phyloP scores from a whole-genome alignment of 306 rosid species.

The Quercus ilex region DNA sequence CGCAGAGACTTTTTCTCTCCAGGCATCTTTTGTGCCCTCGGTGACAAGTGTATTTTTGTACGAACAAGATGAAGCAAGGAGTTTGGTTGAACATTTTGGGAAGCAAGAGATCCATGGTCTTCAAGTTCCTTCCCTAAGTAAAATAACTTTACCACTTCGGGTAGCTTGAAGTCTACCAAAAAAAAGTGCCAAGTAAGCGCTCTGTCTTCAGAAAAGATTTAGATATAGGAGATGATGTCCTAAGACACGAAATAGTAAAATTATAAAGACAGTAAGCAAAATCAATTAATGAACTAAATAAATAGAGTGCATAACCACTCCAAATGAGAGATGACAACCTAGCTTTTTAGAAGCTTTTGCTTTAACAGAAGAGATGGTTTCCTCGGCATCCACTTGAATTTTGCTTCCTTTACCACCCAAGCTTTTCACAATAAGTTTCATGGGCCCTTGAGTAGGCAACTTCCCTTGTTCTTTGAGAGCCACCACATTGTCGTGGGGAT shows the following conservation, averaged over 20 bases:
- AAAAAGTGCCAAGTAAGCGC: conserved; percentile 11
- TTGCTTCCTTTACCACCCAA: conserved; percentile 94
- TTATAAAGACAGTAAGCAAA: neutral
- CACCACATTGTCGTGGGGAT: conserved; percentile 85
- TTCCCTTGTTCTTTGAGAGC: conserved; percentile 80
- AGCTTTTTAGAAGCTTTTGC: conserved; percentile 91
- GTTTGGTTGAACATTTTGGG: conserved; percentile 84
- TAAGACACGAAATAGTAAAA: neutral
- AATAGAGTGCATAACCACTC: conserved; percentile 6
- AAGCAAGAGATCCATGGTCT: conserved; percentile 63
- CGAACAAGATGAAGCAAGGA: conserved; percentile 96
- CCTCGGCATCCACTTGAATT: conserved; percentile 75
- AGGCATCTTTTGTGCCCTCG: conserved; percentile 80
- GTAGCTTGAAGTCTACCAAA: conserved; percentile 70
- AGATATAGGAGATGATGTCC: conserved; percentile 5
- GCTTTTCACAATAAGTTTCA: conserved; percentile 86
- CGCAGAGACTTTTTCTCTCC: conserved; percentile 86
- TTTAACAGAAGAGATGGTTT: conserved; percentile 72
- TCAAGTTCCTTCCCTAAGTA: conserved; percentile 83
- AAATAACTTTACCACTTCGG: conserved; percentile 69
- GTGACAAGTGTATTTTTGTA: conserved; percentile 70
- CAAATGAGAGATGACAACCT: conserved; percentile 53
- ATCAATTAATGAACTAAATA: neutral
- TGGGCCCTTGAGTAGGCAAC: conserved; percentile 68
- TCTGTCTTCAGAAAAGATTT: neutral